Evolutionary conservation across 352 stramenopile species (phyloP).

Genomic region (Blastocystis sp.): DNA sequence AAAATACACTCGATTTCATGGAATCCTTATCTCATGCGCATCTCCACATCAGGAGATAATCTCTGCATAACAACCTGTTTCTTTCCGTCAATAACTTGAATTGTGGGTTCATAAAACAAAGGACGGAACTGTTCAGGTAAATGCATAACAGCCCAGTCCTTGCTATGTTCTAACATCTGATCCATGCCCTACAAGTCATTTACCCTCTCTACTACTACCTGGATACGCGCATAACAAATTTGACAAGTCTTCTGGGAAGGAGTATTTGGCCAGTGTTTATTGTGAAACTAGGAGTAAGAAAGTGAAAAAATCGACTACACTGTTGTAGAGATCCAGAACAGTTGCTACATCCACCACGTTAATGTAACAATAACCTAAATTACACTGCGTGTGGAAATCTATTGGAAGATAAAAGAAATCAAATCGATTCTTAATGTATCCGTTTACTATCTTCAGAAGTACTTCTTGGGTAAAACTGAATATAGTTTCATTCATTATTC

Average conservation of each 20-base stretch:
- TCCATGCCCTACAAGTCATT: constrained; percentile 68
- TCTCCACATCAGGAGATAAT: constrained; percentile 19
- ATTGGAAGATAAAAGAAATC: constrained; percentile 99
- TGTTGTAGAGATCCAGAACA: constrained; percentile 70
- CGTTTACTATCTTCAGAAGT: constrained; percentile 93
- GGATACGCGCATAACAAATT: constrained; percentile 95
- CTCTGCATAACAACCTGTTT: constrained; percentile 10
- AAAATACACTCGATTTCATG: neutral
- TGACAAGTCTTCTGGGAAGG: constrained; percentile 98
- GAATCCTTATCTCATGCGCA: constrained; percentile 48
- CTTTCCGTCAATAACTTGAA: constrained; percentile 9
- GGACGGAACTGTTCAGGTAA: constrained; percentile 33
- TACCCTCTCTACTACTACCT: constrained; percentile 72
- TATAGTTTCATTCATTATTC: too few relatives aligned
- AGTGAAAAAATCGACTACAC: constrained; percentile 23
- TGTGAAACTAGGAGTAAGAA: constrained; percentile 58
- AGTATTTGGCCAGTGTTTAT: constrained; percentile 90
- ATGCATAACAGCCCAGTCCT: constrained; percentile 63
- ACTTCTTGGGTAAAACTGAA: constrained; percentile 87
- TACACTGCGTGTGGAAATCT: constrained; percentile 99
- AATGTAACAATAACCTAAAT: constrained; percentile 99
- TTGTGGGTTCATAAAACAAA: neutral
- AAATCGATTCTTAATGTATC: constrained; percentile 83
- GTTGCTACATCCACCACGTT: constrained; percentile 90
- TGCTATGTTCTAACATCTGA: constrained; percentile 17